Evolutionary conservation across 2,329 filamentous ascomycete genomes (phyloP).

Genomic region (Xylariaceae sp.): DNA sequence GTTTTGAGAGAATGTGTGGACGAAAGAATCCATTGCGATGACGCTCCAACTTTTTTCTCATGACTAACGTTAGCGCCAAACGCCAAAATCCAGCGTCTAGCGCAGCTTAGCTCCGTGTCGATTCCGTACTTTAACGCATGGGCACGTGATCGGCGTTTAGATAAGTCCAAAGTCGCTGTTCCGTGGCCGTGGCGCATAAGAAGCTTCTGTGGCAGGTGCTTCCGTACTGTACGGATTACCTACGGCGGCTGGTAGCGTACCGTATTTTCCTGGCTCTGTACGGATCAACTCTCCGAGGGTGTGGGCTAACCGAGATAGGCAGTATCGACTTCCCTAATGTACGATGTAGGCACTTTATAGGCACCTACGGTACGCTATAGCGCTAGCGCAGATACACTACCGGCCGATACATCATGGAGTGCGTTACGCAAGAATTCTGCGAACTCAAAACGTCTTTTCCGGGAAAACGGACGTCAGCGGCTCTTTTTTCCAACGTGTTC

Average conservation of each 20-base stretch:
- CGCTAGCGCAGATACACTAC: no score
- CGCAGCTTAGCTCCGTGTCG: background rate
- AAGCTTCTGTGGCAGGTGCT: background rate
- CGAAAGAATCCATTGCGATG: conserved; percentile 21
- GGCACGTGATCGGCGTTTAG: conserved; percentile 12
- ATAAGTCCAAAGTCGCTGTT: conserved; percentile 8
- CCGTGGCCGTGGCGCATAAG: background rate
- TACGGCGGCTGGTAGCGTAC: background rate
- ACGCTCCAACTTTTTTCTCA: conserved; percentile 31
- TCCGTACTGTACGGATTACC: background rate
- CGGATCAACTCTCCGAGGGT: no score
- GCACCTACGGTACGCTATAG: no score
- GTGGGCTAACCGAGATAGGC: no score
- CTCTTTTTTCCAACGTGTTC: no score
- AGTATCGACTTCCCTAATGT: no score
- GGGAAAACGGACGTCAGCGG: no score
- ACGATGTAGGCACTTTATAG: no score
- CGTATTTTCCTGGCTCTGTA: no score
- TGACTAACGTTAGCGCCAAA: conserved; percentile 7
- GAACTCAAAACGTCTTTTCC: no score
- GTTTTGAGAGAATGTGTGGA: background rate
- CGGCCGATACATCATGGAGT: no score
- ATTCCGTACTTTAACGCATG: background rate
- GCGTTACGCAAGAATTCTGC: no score
- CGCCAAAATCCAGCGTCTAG: conserved; percentile 20